Evolutionary conservation across 768 basidiomycete species (phyloP).

Genomic region (Dioszegia crocea): DNA sequence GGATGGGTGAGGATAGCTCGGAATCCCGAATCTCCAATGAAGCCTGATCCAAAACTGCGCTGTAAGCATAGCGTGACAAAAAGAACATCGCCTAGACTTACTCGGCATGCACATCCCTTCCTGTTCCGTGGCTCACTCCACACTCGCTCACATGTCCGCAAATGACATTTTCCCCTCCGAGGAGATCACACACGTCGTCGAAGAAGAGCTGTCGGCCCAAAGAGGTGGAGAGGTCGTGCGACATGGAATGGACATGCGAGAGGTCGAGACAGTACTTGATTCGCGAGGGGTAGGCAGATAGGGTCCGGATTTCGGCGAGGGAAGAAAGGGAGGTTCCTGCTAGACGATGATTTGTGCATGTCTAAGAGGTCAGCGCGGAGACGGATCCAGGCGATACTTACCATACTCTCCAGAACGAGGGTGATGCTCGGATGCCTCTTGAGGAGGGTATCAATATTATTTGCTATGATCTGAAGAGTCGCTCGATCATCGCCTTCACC

Average conservation of each 20-base stretch:
- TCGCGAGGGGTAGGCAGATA: neutral
- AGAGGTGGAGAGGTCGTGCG: constrained; percentile 3
- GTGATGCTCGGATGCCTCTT: constrained; percentile 3
- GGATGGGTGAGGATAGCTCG: constrained; percentile 10
- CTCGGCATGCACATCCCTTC: constrained; percentile 4
- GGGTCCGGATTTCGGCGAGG: neutral
- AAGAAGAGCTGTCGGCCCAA: neutral
- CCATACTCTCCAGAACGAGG: constrained; percentile 16
- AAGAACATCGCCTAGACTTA: neutral
- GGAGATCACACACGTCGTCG: neutral
- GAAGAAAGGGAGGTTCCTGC: constrained; percentile 1
- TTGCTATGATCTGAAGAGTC: neutral
- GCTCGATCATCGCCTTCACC: neutral
- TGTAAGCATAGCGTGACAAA: neutral
- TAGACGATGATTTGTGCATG: neutral
- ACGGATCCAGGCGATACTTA: neutral
- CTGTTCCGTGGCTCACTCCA: neutral
- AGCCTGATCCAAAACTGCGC: constrained; percentile 10
- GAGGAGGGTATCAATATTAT: constrained; percentile 4
- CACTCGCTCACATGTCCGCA: constrained; percentile 15
- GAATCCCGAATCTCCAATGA: constrained; percentile 11
- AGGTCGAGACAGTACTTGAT: constrained; percentile 19
- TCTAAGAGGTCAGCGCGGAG: neutral
- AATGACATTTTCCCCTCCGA: constrained; percentile 15
- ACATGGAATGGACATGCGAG: constrained; percentile 10